Percentiles rank a stretch among this genome's conserved stretches.
Evolutionary conservation across 148 eudicot genomes (phyloP).

Genomic region (Rhododendron simsii): DNA sequence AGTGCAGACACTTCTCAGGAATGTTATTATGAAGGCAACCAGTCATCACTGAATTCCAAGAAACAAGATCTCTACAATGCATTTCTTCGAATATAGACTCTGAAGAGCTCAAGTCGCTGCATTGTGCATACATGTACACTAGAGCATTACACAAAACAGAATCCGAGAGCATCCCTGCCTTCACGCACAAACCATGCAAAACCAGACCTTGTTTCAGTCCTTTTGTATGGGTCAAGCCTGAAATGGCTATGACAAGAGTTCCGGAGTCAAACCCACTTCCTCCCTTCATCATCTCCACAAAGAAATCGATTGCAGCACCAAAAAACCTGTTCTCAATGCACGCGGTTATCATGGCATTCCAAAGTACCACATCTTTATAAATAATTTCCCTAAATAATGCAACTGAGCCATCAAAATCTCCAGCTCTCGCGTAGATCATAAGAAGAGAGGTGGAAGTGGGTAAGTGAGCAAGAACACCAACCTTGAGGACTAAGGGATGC

Average conservation of each 20-base stretch:
- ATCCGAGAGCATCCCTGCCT: conserved; percentile 31
- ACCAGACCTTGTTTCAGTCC: conserved; percentile 19
- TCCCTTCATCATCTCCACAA: conserved; percentile 26
- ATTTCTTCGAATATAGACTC: conserved; percentile 24
- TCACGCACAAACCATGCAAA: conserved; percentile 38
- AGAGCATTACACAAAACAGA: conserved; percentile 29
- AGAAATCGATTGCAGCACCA: conserved; percentile 18
- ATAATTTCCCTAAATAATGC: conserved; percentile 30
- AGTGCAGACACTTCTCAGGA: conserved; percentile 28
- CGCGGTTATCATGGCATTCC: conserved; percentile 45
- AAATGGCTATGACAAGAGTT: conserved; percentile 33
- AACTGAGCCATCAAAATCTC: conserved; percentile 26
- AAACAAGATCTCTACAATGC: conserved; percentile 26
- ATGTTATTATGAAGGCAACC: conserved; percentile 33
- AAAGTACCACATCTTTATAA: conserved; percentile 33
- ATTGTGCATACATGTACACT: conserved; percentile 40
- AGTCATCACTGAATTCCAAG: conserved; percentile 41
- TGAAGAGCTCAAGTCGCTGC: conserved; percentile 36
- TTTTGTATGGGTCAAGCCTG: conserved; percentile 19
- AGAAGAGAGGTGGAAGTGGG: conserved; percentile 36
- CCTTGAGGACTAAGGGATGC: conserved; percentile 34
- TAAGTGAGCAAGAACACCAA: conserved; percentile 29
- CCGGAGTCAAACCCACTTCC: conserved; percentile 28
- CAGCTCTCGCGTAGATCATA: conserved; percentile 32
- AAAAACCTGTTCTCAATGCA: conserved; percentile 19